Base-by-base conservation (phyloP, 768 basidiomycete genomes). In the Gymnopilus junonius region DNA sequence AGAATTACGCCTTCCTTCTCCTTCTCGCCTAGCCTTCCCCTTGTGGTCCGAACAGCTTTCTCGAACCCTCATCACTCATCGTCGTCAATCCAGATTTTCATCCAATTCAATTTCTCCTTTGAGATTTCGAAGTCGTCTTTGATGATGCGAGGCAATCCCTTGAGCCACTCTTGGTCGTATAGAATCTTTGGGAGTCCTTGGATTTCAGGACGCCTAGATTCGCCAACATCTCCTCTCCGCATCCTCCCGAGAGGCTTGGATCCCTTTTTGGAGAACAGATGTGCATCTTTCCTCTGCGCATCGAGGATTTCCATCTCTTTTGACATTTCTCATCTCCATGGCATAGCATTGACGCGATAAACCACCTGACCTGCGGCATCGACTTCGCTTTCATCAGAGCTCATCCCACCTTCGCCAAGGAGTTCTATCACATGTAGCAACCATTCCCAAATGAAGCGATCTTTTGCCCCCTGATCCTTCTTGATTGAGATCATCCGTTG, bases 331-430 rank as follows among this genome's bases (percentile, higher is more conserved):
- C 50, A 40, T 29, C 53, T 55, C 65, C 65, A 66, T 37, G 56
- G 57, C 57, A 66, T 23, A 14, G 17, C 48, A 31, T 58, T 58
- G 15, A 66, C 62, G 10, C 39, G 27, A 37, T 58, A 66, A 1
- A 66, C 51, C 29, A 25, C 21, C 12, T 23, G 2, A 21, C 42
- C 56, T 21, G 35, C 5, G 5, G 56, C 58, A 27, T 63, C 65
- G 34, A 58, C 57, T 12, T 56, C 57, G 10, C 65, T 66, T 55
- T 66, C 62, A 35, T 66, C 65, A 21, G 65, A 66, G 51, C 65
- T 66, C 62, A 59, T 63, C 2, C 62, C 62, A 17, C 58, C 62
- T 55, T 66, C 58, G 4, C 65, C 65, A 32, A 66, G 58, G n/a
- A 37, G 17, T 15, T 37, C 43, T 29, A 66, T 27, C 42, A 63